These are phyloP conservation scores for Kurtzmaniella natalensis DNA, from an alignment of 1,139 yeast genomes.

Conservation along the genomic window DNA sequence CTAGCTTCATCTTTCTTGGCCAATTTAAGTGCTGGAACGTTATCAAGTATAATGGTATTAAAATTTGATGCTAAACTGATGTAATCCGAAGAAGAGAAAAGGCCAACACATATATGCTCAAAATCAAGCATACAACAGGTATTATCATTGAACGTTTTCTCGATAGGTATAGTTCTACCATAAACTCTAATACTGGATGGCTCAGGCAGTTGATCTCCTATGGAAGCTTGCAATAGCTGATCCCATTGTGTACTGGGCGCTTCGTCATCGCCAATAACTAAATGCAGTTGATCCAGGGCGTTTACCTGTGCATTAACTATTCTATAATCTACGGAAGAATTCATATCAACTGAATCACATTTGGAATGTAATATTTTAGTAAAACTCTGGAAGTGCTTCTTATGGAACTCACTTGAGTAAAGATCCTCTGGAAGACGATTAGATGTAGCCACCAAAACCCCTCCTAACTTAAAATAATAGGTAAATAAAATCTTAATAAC, in stretches of 20 bases:
- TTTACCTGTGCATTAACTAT: constrained; percentile 27
- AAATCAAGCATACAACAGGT: constrained; percentile 51
- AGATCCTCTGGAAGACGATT: constrained; percentile 68
- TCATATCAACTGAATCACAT: constrained; percentile 63
- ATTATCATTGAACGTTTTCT: constrained; percentile 31
- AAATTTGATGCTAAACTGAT: constrained; percentile 61
- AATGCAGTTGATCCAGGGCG: constrained; percentile 19
- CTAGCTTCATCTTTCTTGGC: constrained; percentile 66
- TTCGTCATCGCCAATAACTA: constrained; percentile 28
- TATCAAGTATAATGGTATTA: constrained; percentile 53
- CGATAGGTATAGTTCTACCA: constrained; percentile 48
- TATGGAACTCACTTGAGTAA: constrained; percentile 61
- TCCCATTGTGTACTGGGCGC: constrained; percentile 35
- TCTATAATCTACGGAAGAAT: constrained; percentile 54
- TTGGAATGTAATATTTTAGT: constrained; percentile 55
- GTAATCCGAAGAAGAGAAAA: constrained; percentile 65
- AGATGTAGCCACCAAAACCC: constrained; percentile 69
- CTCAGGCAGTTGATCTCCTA: constrained; percentile 15
- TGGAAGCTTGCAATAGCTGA: constrained; percentile 16
- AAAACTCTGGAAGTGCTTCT: constrained; percentile 53
- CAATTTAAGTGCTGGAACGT: constrained; percentile 57
- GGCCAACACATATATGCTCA: constrained; percentile 51
- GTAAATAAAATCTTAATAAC: constrained; percentile 62
- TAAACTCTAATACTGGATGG: constrained; percentile 46
- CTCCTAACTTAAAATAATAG: constrained; percentile 67